phyloP scores from a whole-genome alignment of 2,329 filamentous ascomycete species.

The Cylindrodendrum hubeiense region DNA sequence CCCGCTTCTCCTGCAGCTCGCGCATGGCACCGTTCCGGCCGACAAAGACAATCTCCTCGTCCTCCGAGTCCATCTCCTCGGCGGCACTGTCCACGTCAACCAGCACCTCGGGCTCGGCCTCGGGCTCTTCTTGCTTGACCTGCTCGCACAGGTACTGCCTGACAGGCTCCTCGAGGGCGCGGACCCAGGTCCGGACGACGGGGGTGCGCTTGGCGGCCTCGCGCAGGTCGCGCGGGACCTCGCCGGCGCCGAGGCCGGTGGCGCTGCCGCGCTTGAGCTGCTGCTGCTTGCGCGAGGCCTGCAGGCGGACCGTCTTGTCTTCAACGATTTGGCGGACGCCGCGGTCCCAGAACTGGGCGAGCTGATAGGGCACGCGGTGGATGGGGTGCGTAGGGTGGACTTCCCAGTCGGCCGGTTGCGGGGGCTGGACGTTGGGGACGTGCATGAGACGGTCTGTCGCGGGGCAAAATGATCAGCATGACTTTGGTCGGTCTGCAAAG shows the following conservation, averaged over 20 bases:
- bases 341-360: slow-evolving; percentile 86
- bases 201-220: slow-evolving; percentile 83
- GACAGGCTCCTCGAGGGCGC: slow-evolving; percentile 87
- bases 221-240: slow-evolving; percentile 84
- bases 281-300: slow-evolving; percentile 60
- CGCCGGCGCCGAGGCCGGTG: slow-evolving; percentile 61
- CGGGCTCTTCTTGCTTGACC: slow-evolving; percentile 36
- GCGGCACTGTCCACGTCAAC: slow-evolving; percentile 45
- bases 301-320: slow-evolving; percentile 56
- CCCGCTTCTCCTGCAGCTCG: slow-evolving; percentile 50
- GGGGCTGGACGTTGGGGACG: slow-evolving; percentile 89
- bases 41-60: slow-evolving; percentile 94
- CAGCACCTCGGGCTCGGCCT: slow-evolving; percentile 23
- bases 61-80: slow-evolving; percentile 63
- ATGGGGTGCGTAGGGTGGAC: slow-evolving; percentile 85
- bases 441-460: slow-evolving; percentile 81
- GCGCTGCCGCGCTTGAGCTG: slow-evolving; percentile 56
- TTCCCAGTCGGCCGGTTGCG: slow-evolving; percentile 85
- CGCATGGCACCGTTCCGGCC: slow-evolving; percentile 75
- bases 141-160: slow-evolving; percentile 77
- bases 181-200: slow-evolving; percentile 83
- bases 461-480: slow-evolving; percentile 30
- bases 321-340: slow-evolving; percentile 64
- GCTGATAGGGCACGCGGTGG: slow-evolving; percentile 85
- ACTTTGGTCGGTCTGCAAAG: background rate